Evolutionary conservation across 1,284 basidiomycete species (phyloP), one percentile per base, ranked within the genome.

Genomic region (Cryptococcus sp.): DNA sequence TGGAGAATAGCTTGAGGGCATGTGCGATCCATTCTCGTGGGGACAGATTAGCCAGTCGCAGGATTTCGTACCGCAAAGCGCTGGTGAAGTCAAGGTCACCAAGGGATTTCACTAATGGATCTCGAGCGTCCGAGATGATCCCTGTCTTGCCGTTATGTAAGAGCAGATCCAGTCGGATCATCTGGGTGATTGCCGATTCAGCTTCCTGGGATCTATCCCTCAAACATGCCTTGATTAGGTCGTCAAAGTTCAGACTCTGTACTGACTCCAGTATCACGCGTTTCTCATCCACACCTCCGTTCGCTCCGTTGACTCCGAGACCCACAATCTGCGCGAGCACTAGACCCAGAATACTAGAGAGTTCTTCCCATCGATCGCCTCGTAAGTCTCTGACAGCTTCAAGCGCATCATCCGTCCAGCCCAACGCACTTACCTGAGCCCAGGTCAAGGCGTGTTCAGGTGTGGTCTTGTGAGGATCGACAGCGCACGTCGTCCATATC

Each of bases 391-490:
- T 56, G 10, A 66, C 42, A 3, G 63, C 58, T 2, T 66, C 61
- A 8, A 83, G 63, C 1, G 86, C 72, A 46, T 88, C 85, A 1
- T 81, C 79, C 11, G 76, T 80, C 90, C 90, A 95, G 0, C 81
- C 83, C 82, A 87, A 87, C 2, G 83, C 85, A 13, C 79, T 76
- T 4, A 94, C 80, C 66, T 93, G 90, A 53, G 86, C 90, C 94
- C 93, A 97, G 3, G 89, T 79, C 47, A 97, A 84, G 57, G 91
- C 90, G 72, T 98, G 93, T 14, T 81, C 81, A 0, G 89, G 90
- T 5, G 85, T 87, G 5, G 91, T 94, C 56, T 82, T 80, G 71
- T 98, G 94, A 2, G 94, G 93, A 70, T 97, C 89, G 23, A 84
- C 82, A 0, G 92, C 89, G 63, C 90, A 94, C 1, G 84, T 80